Percentiles rank a stretch among this genome's conserved stretches.
Conservation (phyloP, 2,329 filamentous ascomycete genomes). For the Paraphoma chrysanthemicola region DNA sequence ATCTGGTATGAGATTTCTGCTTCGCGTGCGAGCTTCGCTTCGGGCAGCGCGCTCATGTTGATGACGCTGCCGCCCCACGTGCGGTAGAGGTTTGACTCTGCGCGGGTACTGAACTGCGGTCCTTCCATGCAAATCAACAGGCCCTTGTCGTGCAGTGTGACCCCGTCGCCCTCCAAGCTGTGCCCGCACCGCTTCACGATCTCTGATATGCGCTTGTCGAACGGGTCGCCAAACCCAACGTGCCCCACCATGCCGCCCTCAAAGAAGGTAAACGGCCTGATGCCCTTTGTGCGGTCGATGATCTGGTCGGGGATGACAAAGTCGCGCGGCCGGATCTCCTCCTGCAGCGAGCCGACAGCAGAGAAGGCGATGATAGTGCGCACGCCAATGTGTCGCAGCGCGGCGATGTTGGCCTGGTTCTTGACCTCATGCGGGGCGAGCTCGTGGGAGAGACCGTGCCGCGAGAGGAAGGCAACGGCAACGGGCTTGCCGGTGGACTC, state of each 20-base stretch:
- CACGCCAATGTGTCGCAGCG: slow-evolving; percentile 88
- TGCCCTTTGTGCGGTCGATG: slow-evolving; percentile 95
- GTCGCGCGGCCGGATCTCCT: slow-evolving; percentile 93
- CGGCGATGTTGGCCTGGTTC: slow-evolving; percentile 94
- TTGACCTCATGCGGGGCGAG: slow-evolving; percentile 95
- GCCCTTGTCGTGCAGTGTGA: slow-evolving; percentile 82
- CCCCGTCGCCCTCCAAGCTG: slow-evolving; percentile 80
- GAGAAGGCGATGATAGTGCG: slow-evolving; percentile 92
- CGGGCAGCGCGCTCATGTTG: slow-evolving; percentile 96
- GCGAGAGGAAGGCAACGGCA: slow-evolving; percentile 87
- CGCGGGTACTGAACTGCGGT: slow-evolving; percentile 96
- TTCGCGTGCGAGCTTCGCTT: slow-evolving; percentile 94
- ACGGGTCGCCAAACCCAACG: slow-evolving; percentile 94
- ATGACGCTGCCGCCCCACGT: slow-evolving; percentile 93
- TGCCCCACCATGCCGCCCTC: slow-evolving; percentile 91
- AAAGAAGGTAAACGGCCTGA: slow-evolving; percentile 95
- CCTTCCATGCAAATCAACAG: slow-evolving; percentile 97
- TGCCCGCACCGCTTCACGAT: slow-evolving; percentile 81
- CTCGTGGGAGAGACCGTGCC: slow-evolving; percentile 89
- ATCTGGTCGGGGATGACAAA: slow-evolving; percentile 96
- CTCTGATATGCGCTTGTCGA: slow-evolving; percentile 78
- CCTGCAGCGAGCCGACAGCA: slow-evolving; percentile 89
- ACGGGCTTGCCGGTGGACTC: slow-evolving; percentile 68
- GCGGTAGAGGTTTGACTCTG: slow-evolving; percentile 94
- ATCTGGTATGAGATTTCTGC: slow-evolving; percentile 97